These are phyloP conservation scores for Echinosophora koreensis DNA, from an alignment of 306 rosid species.

Conservation along the genomic window DNA sequence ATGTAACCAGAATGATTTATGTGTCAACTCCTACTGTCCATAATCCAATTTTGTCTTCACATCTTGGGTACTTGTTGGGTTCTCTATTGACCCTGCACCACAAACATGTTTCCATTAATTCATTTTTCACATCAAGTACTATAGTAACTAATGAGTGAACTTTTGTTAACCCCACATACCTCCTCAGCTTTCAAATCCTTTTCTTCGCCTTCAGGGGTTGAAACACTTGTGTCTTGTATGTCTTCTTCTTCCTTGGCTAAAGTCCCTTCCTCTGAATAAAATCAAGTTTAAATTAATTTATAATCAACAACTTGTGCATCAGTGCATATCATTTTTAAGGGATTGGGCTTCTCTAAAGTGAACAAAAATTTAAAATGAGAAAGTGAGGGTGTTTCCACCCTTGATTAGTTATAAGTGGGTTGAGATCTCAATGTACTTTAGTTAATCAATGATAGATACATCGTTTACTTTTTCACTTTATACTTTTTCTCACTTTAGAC, in stretches of 20 bases:
- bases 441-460: too few relatives aligned
- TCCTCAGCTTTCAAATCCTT: slow-evolving; percentile 41
- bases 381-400: too few relatives aligned
- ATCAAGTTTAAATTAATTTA: not conserved
- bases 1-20: not conserved
- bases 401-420: too few relatives aligned
- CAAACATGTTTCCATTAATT: slow-evolving; percentile 19
- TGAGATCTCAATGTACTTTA: too few relatives aligned
- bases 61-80: not conserved
- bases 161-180: slow-evolving; percentile 19
- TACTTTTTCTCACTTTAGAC: too few relatives aligned
- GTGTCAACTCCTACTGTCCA: not conserved
- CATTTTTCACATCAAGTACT: not conserved
- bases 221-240: slow-evolving; percentile 32
- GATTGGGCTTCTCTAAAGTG: too few relatives aligned
- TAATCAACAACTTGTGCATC: not conserved
- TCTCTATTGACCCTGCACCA: slow-evolving; percentile 33
- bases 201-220: slow-evolving; percentile 46
- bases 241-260: slow-evolving; percentile 38
- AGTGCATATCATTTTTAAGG: not conserved
- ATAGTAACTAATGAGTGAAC: not conserved
- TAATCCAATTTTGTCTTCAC: slow-evolving; percentile 19
- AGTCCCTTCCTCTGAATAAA: slow-evolving; percentile 45
- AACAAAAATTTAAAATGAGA: too few relatives aligned
- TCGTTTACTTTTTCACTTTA: too few relatives aligned